Evolutionary conservation across 192 early-diverging fungal genomes (phyloP).

Genomic region (Coemansia sp.): DNA sequence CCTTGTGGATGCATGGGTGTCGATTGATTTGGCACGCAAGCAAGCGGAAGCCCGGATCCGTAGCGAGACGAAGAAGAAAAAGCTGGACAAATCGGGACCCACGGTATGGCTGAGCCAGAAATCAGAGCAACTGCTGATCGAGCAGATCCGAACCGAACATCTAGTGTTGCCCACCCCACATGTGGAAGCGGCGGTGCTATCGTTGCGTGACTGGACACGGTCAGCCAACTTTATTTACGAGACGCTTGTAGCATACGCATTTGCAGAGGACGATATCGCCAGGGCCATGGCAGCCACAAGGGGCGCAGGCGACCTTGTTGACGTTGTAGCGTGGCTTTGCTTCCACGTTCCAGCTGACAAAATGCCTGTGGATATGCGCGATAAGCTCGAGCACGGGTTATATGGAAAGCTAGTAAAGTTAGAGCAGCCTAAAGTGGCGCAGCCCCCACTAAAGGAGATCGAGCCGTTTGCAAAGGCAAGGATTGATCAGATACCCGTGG

Average conservation of each 20-base stretch:
- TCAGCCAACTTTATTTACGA: slow-evolving; percentile 35
- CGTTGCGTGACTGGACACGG: slow-evolving; percentile 20
- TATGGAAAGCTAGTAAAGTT: neutral
- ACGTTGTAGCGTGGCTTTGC: slow-evolving; percentile 35
- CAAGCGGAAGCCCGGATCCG: slow-evolving; percentile 21
- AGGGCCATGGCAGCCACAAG: slow-evolving; percentile 10
- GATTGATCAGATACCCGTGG: neutral
- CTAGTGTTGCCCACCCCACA: neutral
- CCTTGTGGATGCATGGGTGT: slow-evolving; percentile 14
- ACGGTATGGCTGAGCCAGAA: neutral
- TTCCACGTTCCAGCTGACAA: slow-evolving; percentile 26
- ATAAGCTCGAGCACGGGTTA: slow-evolving; percentile 27
- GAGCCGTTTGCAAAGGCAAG: neutral
- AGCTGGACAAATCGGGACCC: neutral
- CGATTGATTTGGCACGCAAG: slow-evolving; percentile 15
- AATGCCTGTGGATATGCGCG: slow-evolving; percentile 41
- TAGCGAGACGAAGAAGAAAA: slow-evolving; percentile 16
- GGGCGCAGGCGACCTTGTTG: slow-evolving; percentile 23
- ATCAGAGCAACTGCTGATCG: slow-evolving; percentile 26
- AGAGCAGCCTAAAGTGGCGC: neutral
- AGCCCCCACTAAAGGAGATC: no score
- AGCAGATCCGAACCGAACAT: slow-evolving; percentile 7
- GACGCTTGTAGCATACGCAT: slow-evolving; percentile 20
- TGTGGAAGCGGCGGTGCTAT: neutral
- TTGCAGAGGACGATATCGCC: slow-evolving; percentile 13